Percentiles rank a stretch among this genome's conserved stretches.
Evolutionary conservation across 768 basidiomycete species (phyloP).

Genomic region (Lactarius hengduanensis): DNA sequence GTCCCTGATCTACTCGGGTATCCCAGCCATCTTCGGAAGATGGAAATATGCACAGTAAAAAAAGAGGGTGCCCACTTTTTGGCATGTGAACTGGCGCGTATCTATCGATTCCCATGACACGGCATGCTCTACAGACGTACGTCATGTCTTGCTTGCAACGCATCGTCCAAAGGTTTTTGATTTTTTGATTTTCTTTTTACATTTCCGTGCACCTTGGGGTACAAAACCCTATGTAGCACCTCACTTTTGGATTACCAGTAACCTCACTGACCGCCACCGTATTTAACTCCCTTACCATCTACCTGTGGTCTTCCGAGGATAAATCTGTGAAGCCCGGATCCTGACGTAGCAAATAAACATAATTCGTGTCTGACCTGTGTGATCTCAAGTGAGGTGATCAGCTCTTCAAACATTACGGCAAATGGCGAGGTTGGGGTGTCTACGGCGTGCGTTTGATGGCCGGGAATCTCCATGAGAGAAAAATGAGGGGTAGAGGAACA

Average conservation of each 20-base stretch:
- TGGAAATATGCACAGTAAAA: not conserved
- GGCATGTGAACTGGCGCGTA: not conserved
- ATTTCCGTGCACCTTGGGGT: not conserved
- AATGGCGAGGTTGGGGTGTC: constrained; percentile 12
- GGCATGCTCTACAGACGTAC: not conserved
- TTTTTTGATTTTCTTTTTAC: not conserved
- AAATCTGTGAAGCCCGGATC: constrained; percentile 22
- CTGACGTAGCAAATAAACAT: constrained; percentile 28
- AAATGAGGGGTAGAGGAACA: constrained; percentile 25
- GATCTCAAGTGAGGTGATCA: constrained; percentile 25
- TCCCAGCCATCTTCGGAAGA: not conserved
- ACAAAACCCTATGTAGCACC: not conserved
- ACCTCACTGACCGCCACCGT: not conserved
- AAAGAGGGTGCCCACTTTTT: not conserved
- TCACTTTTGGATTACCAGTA: not conserved
- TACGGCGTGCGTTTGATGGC: not conserved
- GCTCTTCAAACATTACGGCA: constrained; percentile 15
- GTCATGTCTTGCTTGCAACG: constrained; percentile 2
- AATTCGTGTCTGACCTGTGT: constrained; percentile 16
- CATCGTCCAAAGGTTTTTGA: constrained; percentile 1
- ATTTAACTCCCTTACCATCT: not conserved
- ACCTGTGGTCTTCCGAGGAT: constrained; percentile 9
- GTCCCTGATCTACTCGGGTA: not conserved
- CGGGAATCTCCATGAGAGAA: constrained; percentile 16
- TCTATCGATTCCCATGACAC: not conserved